Evolutionary conservation across 352 stramenopile genomes (phyloP).

Genomic region (Thraustochytrium striatum): DNA sequence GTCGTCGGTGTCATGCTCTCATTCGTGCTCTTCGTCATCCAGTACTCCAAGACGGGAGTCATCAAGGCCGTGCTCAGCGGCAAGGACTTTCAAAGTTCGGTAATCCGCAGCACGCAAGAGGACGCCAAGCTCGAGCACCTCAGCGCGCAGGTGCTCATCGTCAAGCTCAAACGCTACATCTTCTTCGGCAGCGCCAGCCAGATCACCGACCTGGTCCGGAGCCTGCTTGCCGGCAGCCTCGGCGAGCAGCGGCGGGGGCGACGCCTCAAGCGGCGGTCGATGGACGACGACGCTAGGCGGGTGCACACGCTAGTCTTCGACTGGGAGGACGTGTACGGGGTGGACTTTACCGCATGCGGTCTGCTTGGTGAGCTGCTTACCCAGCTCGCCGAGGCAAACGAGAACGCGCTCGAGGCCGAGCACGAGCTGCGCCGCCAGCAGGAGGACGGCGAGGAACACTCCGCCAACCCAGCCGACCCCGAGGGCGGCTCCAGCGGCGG

Average conservation of each 20-base stretch:
- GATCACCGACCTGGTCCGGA: slow-evolving; percentile 39
- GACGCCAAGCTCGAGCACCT: slow-evolving; percentile 48
- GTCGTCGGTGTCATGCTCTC: slow-evolving; percentile 47
- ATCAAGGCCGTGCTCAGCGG: slow-evolving; percentile 46
- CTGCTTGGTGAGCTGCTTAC: slow-evolving; percentile 11
- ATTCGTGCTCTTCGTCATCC: slow-evolving; percentile 43
- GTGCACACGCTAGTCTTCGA: slow-evolving; percentile 42
- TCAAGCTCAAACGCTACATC: slow-evolving; percentile 50
- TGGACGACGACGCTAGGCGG: slow-evolving; percentile 3
- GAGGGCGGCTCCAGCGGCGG: not conserved
- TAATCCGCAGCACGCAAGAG: slow-evolving; percentile 44
- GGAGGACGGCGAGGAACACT: too few species aligned
- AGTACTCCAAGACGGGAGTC: slow-evolving; percentile 47
- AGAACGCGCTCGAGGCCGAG: not conserved
- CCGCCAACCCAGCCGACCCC: not conserved
- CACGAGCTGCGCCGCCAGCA: not conserved
- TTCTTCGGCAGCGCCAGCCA: slow-evolving; percentile 45
- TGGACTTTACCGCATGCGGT: slow-evolving; percentile 45
- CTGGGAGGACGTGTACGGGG: slow-evolving; percentile 45
- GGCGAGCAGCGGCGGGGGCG: too few species aligned
- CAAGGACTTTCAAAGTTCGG: slow-evolving; percentile 46
- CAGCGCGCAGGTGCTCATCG: slow-evolving; percentile 47
- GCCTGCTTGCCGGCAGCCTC: slow-evolving; percentile 1
- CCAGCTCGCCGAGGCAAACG: not conserved
- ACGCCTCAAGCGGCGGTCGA: too few species aligned